These are phyloP conservation scores for Candida oleophila DNA, from an alignment of 805 yeast species.

Conservation along the genomic window DNA sequence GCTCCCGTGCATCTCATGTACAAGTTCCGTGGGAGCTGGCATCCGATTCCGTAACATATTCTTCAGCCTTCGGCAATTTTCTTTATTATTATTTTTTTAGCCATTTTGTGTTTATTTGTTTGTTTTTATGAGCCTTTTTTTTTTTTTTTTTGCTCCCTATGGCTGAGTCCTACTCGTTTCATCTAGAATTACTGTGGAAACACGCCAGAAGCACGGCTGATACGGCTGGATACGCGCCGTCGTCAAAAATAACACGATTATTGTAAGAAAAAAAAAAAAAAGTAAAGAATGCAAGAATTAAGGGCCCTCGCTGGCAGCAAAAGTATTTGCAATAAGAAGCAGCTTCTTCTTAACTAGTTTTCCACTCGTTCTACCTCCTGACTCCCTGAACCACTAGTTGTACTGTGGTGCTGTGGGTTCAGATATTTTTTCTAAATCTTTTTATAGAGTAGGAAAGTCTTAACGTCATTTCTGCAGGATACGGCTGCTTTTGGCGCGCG, in stretches of 20 bases:
- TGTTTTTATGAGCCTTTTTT: too few relatives aligned
- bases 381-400: not conserved
- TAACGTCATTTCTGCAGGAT: slow-evolving; percentile 5
- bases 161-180: not conserved
- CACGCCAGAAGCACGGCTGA: not conserved
- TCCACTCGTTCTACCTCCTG: not conserved
- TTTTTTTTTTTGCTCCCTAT: too few relatives aligned
- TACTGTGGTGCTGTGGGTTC: not conserved
- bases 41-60: too few relatives aligned
- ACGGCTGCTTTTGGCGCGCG: slow-evolving; percentile 5
- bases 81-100: too few relatives aligned
- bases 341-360: not conserved
- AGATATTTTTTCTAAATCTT: not conserved
- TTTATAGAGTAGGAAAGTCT: not conserved
- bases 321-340: not conserved
- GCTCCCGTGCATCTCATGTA: too few relatives aligned
- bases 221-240: slow-evolving; percentile 1
- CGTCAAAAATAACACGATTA: not conserved
- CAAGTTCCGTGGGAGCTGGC: too few relatives aligned
- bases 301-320: not conserved
- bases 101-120: too few relatives aligned
- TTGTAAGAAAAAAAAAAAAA: not conserved
- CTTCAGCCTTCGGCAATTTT: too few relatives aligned
- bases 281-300: not conserved
- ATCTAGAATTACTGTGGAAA: not conserved